phyloP scores from a whole-genome alignment of 2,329 filamentous ascomycete genomes.

The Venturia carpophila region DNA sequence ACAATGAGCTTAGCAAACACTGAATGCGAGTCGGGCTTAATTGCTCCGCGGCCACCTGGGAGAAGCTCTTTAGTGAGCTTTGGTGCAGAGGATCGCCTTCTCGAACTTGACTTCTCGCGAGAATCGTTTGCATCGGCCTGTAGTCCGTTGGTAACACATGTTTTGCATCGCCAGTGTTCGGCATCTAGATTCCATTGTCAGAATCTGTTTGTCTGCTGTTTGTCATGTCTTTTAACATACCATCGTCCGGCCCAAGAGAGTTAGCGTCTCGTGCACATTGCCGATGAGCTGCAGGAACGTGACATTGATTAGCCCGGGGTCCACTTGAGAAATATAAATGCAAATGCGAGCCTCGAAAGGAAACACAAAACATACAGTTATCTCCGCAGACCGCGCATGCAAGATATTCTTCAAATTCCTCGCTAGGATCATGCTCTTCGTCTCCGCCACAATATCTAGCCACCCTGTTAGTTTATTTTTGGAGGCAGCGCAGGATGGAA shows the following conservation, averaged over 20 bases:
- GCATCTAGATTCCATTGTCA: conserved; percentile 38
- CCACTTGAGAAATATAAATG: conserved; percentile 20
- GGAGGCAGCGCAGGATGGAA: not conserved
- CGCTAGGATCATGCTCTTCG: conserved; percentile 73
- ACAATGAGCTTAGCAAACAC: conserved; percentile 67
- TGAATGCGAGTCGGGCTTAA: conserved; percentile 64
- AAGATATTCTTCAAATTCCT: conserved; percentile 73
- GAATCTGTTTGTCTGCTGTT: conserved; percentile 22
- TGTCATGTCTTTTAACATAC: conserved; percentile 41
- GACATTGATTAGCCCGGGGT: conserved; percentile 34
- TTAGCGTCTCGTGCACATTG: conserved; percentile 74
- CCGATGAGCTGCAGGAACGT: conserved; percentile 64
- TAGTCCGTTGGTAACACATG: conserved; percentile 46
- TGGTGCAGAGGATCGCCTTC: conserved; percentile 51
- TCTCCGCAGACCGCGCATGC: conserved; percentile 71
- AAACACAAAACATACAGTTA: conserved; percentile 56
- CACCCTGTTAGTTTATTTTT: conserved; percentile 1
- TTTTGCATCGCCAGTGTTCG: conserved; percentile 54
- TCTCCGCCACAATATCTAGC: conserved; percentile 74
- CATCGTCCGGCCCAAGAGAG: conserved; percentile 53
- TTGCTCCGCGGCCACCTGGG: conserved; percentile 56
- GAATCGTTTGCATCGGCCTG: conserved; percentile 36
- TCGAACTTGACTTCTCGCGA: conserved; percentile 36
- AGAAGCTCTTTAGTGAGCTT: conserved; percentile 65
- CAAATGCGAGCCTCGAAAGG: not conserved